Evolutionary conservation across 257 asterid species (phyloP).

Genomic region (Solanum boliviense): DNA sequence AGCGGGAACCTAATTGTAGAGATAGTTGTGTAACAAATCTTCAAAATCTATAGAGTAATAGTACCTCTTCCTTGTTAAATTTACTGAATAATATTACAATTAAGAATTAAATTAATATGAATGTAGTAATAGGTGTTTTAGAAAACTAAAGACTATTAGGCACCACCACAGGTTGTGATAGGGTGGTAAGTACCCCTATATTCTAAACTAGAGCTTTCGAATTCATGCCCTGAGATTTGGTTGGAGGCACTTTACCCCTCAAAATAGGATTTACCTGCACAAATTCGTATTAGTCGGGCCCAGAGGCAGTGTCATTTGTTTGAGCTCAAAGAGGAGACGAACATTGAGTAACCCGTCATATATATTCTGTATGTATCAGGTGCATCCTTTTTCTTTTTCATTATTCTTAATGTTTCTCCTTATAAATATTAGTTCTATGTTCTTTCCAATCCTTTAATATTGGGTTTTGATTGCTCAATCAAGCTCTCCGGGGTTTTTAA

Average conservation of each 20-base stretch:
- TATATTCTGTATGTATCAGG: not conserved
- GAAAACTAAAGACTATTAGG: not conserved
- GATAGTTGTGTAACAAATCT: no score
- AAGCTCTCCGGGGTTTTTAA: not conserved
- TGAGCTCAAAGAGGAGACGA: not conserved
- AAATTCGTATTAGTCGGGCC: no score
- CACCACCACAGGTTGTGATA: not conserved
- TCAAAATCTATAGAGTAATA: no score
- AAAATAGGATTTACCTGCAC: no score
- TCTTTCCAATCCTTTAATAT: not conserved
- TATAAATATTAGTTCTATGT: not conserved
- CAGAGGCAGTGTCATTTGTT: not conserved
- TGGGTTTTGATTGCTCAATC: not conserved
- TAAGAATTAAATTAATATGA: not conserved
- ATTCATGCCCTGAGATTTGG: no score
- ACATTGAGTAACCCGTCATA: not conserved
- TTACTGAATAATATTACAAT: not conserved
- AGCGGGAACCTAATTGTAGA: no score
- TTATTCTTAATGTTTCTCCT: not conserved
- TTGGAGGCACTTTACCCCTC: no score
- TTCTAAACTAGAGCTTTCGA: rapidly evolving
- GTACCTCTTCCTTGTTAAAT: no score
- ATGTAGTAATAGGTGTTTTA: not conserved
- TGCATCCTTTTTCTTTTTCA: not conserved
- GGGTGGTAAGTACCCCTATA: not conserved